Conservation (phyloP, 352 stramenopile species). For the Phytophthora sansomeana region DNA sequence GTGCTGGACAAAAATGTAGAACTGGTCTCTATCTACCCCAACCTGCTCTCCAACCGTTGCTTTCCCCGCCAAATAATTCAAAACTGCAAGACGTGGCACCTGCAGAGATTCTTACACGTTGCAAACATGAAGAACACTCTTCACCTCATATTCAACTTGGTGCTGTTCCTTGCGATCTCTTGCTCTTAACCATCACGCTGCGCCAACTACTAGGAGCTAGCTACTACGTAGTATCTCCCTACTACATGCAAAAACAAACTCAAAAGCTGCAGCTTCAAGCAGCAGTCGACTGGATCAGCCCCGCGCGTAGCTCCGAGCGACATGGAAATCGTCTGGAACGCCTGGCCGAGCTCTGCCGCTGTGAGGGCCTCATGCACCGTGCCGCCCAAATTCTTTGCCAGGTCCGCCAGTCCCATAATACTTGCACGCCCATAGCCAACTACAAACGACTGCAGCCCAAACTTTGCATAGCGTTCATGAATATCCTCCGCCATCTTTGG, state of each 20-base stretch:
- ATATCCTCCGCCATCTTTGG: constrained; percentile 37
- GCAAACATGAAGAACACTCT: too few species aligned
- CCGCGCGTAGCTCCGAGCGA: constrained; percentile 47
- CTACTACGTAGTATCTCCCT: too few species aligned
- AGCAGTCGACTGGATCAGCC: constrained; percentile 29
- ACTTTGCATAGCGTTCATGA: constrained; percentile 28
- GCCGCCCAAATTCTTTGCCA: constrained; percentile 41
- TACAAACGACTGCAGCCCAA: constrained; percentile 38
- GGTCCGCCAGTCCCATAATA: constrained; percentile 31
- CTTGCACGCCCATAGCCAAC: constrained; percentile 49
- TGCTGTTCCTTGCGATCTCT: too few species aligned
- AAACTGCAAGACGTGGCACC: too few species aligned
- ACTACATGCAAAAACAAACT: neutral
- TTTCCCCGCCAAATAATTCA: too few species aligned
- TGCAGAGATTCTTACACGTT: too few species aligned
- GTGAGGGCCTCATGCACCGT: constrained; percentile 37
- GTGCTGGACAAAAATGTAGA: too few species aligned
- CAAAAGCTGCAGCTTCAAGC: constrained; percentile 1
- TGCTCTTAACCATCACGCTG: too few species aligned
- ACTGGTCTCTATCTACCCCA: too few species aligned
- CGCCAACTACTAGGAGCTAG: too few species aligned
- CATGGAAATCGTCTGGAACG: constrained; percentile 50
- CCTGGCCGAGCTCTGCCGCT: constrained; percentile 27
- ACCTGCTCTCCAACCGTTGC: too few species aligned
- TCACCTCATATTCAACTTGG: too few species aligned